Evolutionary conservation across 208 protist species (phyloP), one percentile per base, ranked within the genome.

Genomic region (Pavlovales sp.): DNA sequence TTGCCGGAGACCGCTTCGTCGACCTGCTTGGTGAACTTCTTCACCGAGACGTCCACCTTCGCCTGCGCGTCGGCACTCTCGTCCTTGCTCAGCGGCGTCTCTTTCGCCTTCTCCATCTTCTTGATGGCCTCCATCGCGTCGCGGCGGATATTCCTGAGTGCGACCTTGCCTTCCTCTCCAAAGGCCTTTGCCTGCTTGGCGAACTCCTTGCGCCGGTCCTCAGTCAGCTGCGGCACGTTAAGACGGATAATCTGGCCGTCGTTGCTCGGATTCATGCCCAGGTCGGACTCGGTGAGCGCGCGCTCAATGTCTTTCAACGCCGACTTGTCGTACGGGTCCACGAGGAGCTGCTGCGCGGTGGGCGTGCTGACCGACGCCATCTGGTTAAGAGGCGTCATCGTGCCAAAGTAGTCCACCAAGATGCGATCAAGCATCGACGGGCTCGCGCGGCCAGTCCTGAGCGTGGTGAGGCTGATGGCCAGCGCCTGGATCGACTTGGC

Each of bases 261-360:
- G 71, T 79, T 87, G 83, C 10, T 79, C 2, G 83, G 83, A 38
- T 28, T 79, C 83, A 87, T 87, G 4, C 83, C 83, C 0, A 87
- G 41, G 39, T 87, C 83, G 5, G 67, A 36, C n/a, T 39, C 40
- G 10, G 57, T 79, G 0, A 87, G 57, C n/a, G 42, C 83, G 32
- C 39, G 32, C 71, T 87, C 83, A 7, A 87, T n/a, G 34, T 77
- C 83, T 1, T 67, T 67, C 39, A 87, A 37, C 8, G 32, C 32
- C 4, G 39, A 38, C 71, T 87, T 87, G 83, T 87, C 83, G 71
- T 79, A 87, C 81, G 75, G 34, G n/a, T 81, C 77, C 26, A 81
- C 39, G 18, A 81, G 20, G 30, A 67, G 42, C 79, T 84, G 79
- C 79, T 36, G 30, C 28, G 83, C 41, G 0, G 83, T 79, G 11